Evolutionary conservation across 2,329 filamentous ascomycete species (phyloP), one percentile per base, ranked within the genome.

Genomic region (Erysiphe pulchra): DNA sequence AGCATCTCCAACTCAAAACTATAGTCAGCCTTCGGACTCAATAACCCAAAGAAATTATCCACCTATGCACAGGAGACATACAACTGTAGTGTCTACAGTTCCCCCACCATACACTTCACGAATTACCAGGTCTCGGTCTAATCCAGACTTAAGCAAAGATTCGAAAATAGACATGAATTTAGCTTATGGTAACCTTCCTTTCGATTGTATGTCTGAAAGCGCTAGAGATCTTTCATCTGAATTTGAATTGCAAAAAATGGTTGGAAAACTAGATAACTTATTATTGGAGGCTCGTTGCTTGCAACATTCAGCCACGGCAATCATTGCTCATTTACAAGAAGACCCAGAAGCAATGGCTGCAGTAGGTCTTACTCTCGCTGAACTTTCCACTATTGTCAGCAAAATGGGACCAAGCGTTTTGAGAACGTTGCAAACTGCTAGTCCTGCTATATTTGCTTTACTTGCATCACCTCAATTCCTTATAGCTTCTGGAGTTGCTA

Each of bases 321-420:
- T 83, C 50, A 93, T 98, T 54, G 66, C 77, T 40, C 80, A 83
- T 51, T 64, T 86, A 3, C 78, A 84, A 56, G 73, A 75, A 66
- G 87, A 77, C 59, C 86, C 90, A 0, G 84, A 98, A 52, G 82
- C 84, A 2, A 84, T 94, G 45, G 90, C 90, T 1, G 87, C 90
- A 9, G 87, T 98, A 1, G 92, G 86, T 0, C 70, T 98, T 31
- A 86, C 87, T 0, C 70, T 98, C 7, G 87, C 85, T 12, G 90
- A 98, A 62, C 79, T 98, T 51, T 90, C 81, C 49, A 78, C 77
- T 20, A 62, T 95, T 4, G 69, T 84, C 1, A 70, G 73, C 45
- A 92, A 92, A 59, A 78, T 94, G 70, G 82, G 80, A 0, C 90
- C 90, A 0, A 73, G 75, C 1, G 81, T 87, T 17, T 64, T 98